Base-by-base conservation (phyloP, 768 basidiomycete species). In the Mycena olivaceomarginata region DNA sequence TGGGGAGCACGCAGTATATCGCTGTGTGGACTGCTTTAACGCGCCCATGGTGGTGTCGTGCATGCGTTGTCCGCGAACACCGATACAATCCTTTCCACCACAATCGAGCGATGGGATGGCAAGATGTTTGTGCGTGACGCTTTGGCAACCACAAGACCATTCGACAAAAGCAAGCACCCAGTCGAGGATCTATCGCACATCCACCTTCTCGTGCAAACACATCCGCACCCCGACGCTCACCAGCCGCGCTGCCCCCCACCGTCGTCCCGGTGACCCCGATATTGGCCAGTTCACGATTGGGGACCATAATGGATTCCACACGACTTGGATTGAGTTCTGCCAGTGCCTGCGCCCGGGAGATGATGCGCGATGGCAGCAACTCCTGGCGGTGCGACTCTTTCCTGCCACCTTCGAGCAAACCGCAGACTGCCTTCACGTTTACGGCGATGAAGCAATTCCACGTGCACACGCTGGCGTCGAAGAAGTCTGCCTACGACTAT, bases 401-500 rank as follows among this genome's bases (percentile, higher is more conserved):
- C 82, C 82, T 10, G 81, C 81, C 4, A 80, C 80, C 1, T 40
- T 75, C 56, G 31, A 70, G 2, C 13, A n/a, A 37, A 3, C 82
- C 82, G 3, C 43, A 62, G 12, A 80, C 79, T 3, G 80, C 25
- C 12, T 75, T 80, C 77, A 78, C 79, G 16, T 77, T 80, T 31
- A 31, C 31, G 31, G 31, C 31, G 31, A 31, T 31, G 31, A 31
- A 31, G 31, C 31, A 31, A 31, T 88, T 86, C 51, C 85, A 88
- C 22, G 12, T 82, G 2, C 81, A 84, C n/a, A 81, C 78, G 1
- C 74, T 86, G 0, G 74, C 83, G 37, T 86, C 82, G 13, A 88
- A 88, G 74, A 72, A 81, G 12, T 81, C 83, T 0, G 75, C 74
- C 1, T 84, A 83, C 41, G 85, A 87, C 60, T 88, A 83, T 66